A percentile compares a stretch with the other conserved stretches of the same genome.
phyloP scores from a whole-genome alignment of 1,284 basidiomycete species.

The Moniliophthora roreri region DNA sequence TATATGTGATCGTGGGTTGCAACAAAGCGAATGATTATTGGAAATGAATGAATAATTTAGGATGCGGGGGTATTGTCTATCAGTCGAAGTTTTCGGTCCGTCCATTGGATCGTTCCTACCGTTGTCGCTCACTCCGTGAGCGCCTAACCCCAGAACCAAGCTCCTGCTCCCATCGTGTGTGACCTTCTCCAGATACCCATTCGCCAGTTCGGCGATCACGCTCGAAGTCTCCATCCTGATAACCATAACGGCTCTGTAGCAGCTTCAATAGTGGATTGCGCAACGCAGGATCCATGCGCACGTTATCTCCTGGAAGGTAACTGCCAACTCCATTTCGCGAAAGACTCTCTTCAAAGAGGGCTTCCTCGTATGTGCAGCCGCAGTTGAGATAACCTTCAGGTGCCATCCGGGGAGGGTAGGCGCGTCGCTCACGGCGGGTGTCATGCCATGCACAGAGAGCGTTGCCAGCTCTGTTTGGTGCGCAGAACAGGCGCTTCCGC shows the following conservation, averaged over 20 bases:
- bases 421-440: slow-evolving; percentile 75
- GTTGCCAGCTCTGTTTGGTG: slow-evolving; percentile 80
- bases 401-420: slow-evolving; percentile 77
- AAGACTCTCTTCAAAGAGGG: slow-evolving; percentile 81
- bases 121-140: slow-evolving; percentile 3
- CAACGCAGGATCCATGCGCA: slow-evolving; percentile 83
- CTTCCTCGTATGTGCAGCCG: slow-evolving; percentile 78
- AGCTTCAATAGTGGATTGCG: slow-evolving; percentile 75
- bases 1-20: too few species aligned
- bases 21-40: too few species aligned
- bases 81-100: not conserved
- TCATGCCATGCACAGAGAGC: slow-evolving; percentile 87
- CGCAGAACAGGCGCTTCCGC: slow-evolving; percentile 70
- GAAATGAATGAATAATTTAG: not conserved
- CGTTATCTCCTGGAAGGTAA: slow-evolving; percentile 78
- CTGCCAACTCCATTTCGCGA: slow-evolving; percentile 74
- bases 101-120: not conserved
- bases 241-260: slow-evolving; percentile 69
- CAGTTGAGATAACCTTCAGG: slow-evolving; percentile 77
- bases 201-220: slow-evolving; percentile 56
- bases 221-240: slow-evolving; percentile 82
- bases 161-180: slow-evolving; percentile 59
- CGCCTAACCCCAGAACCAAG: slow-evolving; percentile 31
- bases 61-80: not conserved
- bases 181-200: slow-evolving; percentile 67